Base-by-base conservation (phyloP, 441 rosid genomes). In the Erysimum cheiri region DNA sequence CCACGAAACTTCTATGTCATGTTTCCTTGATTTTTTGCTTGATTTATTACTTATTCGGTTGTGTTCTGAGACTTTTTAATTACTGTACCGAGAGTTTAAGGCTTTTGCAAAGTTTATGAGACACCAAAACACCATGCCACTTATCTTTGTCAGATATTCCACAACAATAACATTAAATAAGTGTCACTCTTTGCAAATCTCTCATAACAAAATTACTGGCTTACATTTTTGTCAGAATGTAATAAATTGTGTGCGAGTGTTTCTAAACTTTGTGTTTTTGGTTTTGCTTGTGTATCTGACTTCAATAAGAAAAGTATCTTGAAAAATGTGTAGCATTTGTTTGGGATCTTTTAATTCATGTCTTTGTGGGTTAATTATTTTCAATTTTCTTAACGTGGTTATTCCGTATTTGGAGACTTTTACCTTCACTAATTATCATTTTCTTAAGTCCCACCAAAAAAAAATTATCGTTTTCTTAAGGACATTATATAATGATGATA, bases 1-100 rank as follows among this genome's bases (percentile, higher is more conserved):
- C 47, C 64, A 33, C 47, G 29, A 68, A 35, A 58, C 57, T 58
- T 14, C 29, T 19, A 1, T 43, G 12, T 13, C 28, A 59, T 67
- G 26, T 33, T 9, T 31, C 11, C 61, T 46, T 55, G 60, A 56
- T 67, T 54, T 19, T 19, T 41, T 31, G 32, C 9, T 41, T 50
- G 47, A 10, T 6, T 26, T 29, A 22, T 22, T 22, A 22, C 24
- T 35, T 43, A 13, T 32, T 43, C 24, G 24, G 19, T 32, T 62
- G 54, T 46, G 55, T 46, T 62, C 4, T 11, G 12, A 19, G 31
- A 17, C 15, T 24, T 60, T 62, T 31, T 31, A 5, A 62, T 7
- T 0, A 5, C 12, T 2, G 7, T 32, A 7, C 56, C 8, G 1
- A 33, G 2, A 32, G 8, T 17, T 32, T 32, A 29, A 6, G 39